phyloP scores from a whole-genome alignment of 208 protist genomes.

The Naegleria lovaniensis region DNA sequence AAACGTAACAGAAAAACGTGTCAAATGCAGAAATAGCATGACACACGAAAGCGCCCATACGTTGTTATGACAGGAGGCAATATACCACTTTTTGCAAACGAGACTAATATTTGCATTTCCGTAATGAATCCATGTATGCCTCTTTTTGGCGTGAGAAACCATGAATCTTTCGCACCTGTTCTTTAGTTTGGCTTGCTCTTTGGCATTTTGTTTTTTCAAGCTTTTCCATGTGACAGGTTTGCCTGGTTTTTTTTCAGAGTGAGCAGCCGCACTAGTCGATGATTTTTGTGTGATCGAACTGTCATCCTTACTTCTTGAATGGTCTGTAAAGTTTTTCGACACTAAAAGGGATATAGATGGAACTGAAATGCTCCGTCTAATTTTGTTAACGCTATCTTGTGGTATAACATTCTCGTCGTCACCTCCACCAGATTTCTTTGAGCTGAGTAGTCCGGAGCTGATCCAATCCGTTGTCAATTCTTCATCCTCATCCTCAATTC shows the following conservation, averaged over 20 bases:
- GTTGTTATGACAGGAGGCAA: background rate
- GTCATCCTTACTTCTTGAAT: background rate
- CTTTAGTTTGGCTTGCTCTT: background rate
- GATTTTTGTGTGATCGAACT: background rate
- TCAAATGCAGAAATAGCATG: background rate
- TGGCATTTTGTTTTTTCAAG: background rate
- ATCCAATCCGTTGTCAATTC: background rate
- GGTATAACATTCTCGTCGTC: background rate
- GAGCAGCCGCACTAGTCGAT: background rate
- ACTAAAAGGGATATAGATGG: background rate
- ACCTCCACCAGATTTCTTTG: background rate
- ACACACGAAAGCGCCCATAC: background rate
- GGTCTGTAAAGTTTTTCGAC: background rate
- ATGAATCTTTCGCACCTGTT: background rate
- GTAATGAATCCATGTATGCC: background rate
- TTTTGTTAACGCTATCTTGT: background rate
- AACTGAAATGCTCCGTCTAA: background rate
- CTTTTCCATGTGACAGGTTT: background rate
- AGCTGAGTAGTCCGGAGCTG: background rate
- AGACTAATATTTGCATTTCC: background rate
- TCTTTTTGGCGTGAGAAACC: background rate
- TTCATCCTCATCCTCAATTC: background rate
- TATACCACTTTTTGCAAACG: background rate
- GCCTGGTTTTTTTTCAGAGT: background rate
- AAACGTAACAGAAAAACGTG: background rate